Base-by-base conservation (phyloP, 75 land plant species). In the Cunninghamia lanceolata region DNA sequence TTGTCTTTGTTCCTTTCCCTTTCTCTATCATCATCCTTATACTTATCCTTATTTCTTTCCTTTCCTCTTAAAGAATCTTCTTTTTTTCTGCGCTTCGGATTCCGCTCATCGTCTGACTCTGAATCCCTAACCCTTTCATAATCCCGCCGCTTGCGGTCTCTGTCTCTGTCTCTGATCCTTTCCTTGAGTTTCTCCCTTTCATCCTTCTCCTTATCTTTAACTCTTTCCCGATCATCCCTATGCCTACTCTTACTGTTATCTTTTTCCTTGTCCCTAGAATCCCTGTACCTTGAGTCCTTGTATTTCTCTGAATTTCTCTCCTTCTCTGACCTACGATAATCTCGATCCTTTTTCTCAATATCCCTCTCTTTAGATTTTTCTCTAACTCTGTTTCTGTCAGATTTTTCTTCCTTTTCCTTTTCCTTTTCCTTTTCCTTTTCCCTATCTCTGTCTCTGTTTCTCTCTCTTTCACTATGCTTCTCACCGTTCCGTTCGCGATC, bases 401-500 rank as follows among this genome's bases (percentile, higher is more conserved):
- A 1, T 52, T 53, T 54, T 36, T 34, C 34, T 53, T 86, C 87
- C 73, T 11, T n/a, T n/a, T n/a, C n/a, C n/a, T n/a, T 40, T 35
- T 85, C 86, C 77, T 45, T 43, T 32, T 84, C 56, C 86, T 21
- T 54, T 9, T 17, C 39, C 87, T 38, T 56, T 32, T 47, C 87
- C 85, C 28, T 46, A 45, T 86, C 86, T 38, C 43, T 39, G 32
- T 86, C 87, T 84, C 2, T 43, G 9, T 66, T 43, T 42, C 34
- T 46, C 1, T 87, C 88, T 45, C 52, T 50, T 3, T 87, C 88
- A 21, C 84, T 85, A 36, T 84, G 59, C 45, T 19, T 75, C 86
- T 87, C 73, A 82, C 86, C 3, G 35, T 91, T 88, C 3, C 89
- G 84, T 4, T 90, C 92, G 40, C 91, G 78, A n/a, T 91, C 93